Evolutionary conservation across 768 basidiomycete species (phyloP).

Genomic region (Tulasnella sp.): DNA sequence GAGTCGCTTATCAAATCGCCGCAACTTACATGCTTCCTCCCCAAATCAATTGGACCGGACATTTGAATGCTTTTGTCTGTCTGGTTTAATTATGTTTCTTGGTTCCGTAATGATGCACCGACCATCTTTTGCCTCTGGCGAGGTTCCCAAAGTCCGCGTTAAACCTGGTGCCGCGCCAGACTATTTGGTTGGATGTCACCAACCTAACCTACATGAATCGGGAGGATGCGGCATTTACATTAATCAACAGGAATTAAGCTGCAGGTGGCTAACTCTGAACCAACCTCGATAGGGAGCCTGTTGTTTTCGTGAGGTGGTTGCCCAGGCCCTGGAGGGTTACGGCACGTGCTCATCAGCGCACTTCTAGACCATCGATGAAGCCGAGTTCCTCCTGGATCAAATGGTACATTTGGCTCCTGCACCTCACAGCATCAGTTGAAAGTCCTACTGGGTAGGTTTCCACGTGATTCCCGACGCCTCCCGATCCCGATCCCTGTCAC

Average conservation of each 20-base stretch:
- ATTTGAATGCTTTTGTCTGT: no score
- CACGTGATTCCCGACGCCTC: not conserved
- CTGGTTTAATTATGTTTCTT: no score
- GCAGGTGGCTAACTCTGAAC: no score
- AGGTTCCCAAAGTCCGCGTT: no score
- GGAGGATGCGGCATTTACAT: not conserved
- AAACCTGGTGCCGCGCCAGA: not conserved
- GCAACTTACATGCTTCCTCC: no score
- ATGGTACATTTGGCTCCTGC: not conserved
- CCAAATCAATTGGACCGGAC: no score
- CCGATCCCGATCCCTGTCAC: constrained; percentile 13
- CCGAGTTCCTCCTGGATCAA: constrained; percentile 23
- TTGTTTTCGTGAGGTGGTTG: not conserved
- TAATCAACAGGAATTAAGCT: fast-evolving
- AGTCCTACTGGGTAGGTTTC: no score
- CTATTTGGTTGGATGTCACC: no score
- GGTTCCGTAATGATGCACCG: no score
- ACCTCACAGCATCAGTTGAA: not conserved
- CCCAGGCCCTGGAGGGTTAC: not conserved
- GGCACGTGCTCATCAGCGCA: not conserved
- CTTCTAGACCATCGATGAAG: constrained; percentile 21
- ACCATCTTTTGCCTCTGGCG: no score
- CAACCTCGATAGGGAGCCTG: constrained; percentile 4
- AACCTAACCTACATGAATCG: not conserved
- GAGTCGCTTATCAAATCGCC: no score